phyloP scores from a whole-genome alignment of 805 yeast species.

The Teunomyces stri region DNA sequence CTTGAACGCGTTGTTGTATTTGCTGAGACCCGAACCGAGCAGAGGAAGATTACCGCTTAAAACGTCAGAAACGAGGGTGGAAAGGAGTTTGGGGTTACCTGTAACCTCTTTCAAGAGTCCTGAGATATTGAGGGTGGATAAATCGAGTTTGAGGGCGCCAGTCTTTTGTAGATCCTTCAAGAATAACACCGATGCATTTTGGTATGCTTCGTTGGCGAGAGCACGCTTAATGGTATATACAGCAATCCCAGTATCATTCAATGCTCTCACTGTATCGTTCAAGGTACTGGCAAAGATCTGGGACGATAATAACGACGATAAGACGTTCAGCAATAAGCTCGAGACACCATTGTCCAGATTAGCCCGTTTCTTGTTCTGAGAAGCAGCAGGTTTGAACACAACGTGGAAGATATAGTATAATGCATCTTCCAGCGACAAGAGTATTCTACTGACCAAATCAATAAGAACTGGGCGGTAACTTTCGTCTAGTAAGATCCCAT shows the following conservation, averaged over 20 bases:
- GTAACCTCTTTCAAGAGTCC: slow-evolving; percentile 21
- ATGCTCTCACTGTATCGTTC: slow-evolving; percentile 28
- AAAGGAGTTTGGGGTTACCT: slow-evolving; percentile 21
- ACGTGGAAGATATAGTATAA: slow-evolving; percentile 6
- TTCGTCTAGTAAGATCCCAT: slow-evolving; percentile 38
- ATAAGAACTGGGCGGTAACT: slow-evolving; percentile 31
- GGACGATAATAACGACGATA: slow-evolving; percentile 28
- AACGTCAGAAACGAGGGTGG: slow-evolving; percentile 20
- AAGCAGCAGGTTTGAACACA: slow-evolving; percentile 4
- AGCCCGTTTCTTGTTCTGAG: slow-evolving; percentile 11
- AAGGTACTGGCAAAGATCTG: slow-evolving; percentile 22
- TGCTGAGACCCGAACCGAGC: slow-evolving; percentile 12
- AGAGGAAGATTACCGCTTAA: slow-evolving; percentile 20
- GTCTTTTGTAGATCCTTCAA: slow-evolving; percentile 24
- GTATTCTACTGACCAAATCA: slow-evolving; percentile 28
- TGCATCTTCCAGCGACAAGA: slow-evolving; percentile 6
- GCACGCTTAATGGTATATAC: slow-evolving; percentile 36
- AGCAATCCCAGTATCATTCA: slow-evolving; percentile 41
- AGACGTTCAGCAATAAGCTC: slow-evolving; percentile 27
- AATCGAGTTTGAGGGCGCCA: slow-evolving; percentile 24
- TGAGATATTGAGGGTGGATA: slow-evolving; percentile 26
- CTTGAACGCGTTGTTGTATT: slow-evolving; percentile 30
- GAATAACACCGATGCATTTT: slow-evolving; percentile 35
- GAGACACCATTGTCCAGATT: slow-evolving; percentile 20
- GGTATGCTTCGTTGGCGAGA: slow-evolving; percentile 32